Evolutionary conservation across 129 eudicot species (phyloP).

Genomic region (Artemisia annua): DNA sequence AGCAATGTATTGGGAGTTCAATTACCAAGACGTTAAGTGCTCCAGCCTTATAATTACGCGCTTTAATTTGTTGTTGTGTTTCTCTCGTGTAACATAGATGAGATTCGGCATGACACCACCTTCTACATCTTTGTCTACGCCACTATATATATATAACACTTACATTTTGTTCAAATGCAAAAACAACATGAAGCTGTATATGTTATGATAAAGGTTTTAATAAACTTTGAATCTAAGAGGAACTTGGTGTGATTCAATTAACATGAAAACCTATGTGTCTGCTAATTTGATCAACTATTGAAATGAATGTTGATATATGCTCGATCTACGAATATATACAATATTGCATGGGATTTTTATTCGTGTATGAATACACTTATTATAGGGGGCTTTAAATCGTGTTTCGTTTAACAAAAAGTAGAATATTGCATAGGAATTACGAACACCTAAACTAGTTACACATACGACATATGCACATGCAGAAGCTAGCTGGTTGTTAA

Average conservation of each 20-base stretch:
- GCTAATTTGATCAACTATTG: too few relatives aligned
- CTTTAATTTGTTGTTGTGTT: slow-evolving; percentile 23
- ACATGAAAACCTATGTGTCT: too few relatives aligned
- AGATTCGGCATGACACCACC: slow-evolving; percentile 58
- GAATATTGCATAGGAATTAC: too few relatives aligned
- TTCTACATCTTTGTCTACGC: slow-evolving; percentile 30
- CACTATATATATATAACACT: neutral
- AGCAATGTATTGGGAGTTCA: neutral
- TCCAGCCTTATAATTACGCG: slow-evolving; percentile 70
- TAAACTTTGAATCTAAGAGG: neutral
- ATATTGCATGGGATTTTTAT: too few relatives aligned
- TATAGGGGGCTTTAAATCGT: too few relatives aligned
- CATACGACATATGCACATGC: too few relatives aligned
- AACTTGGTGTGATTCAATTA: slow-evolving; percentile 19
- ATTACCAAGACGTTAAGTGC: slow-evolving; percentile 66
- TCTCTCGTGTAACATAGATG: slow-evolving; percentile 58
- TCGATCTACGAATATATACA: too few relatives aligned
- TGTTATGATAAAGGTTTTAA: neutral
- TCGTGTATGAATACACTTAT: too few relatives aligned
- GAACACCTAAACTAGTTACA: too few relatives aligned
- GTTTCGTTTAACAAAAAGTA: too few relatives aligned
- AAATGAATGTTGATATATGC: too few relatives aligned
- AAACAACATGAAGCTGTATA: neutral
- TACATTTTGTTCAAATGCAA: too few relatives aligned
- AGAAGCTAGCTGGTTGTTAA: slow-evolving; percentile 3